Evolutionary conservation across 2,329 filamentous ascomycete genomes (phyloP).

Genomic region (Macrophomina phaseolina): DNA sequence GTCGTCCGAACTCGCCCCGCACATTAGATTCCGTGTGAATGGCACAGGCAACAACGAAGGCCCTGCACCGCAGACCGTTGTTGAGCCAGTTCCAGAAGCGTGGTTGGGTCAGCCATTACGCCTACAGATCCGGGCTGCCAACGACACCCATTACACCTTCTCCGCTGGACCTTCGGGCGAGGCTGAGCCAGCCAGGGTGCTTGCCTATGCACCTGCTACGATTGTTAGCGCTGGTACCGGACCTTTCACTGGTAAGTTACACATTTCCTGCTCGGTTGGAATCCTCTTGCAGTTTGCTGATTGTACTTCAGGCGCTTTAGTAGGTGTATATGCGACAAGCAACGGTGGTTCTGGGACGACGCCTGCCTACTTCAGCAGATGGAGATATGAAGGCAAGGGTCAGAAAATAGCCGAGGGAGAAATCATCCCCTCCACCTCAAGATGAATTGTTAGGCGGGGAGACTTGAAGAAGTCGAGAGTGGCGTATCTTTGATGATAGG

Average conservation of each 20-base stretch:
- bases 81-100: constrained; percentile 46
- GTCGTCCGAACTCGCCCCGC: constrained; percentile 1
- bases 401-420: constrained; percentile 41
- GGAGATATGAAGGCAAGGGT: constrained; percentile 50
- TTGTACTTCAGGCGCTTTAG: constrained; percentile 48
- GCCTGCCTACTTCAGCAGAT: constrained; percentile 55
- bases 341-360: constrained; percentile 55
- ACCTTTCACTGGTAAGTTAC: constrained; percentile 30
- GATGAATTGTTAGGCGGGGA: not conserved
- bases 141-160: constrained; percentile 53
- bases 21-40: constrained; percentile 46
- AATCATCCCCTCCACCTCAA: constrained; percentile 38
- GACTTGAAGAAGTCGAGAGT: too few species aligned
- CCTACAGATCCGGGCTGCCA: constrained; percentile 50
- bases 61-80: constrained; percentile 45
- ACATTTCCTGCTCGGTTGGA: not conserved
- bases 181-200: constrained; percentile 15
- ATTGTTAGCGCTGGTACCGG: constrained; percentile 39
- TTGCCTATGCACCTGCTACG: constrained; percentile 36
- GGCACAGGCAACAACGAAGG: constrained; percentile 52
- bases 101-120: constrained; percentile 47
- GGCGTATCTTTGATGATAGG: too few species aligned
- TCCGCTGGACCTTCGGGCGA: constrained; percentile 34
- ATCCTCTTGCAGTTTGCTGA: not conserved
- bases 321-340: constrained; percentile 60